Percentiles rank a stretch among this genome's conserved stretches.
phyloP scores from a whole-genome alignment of 495 filamentous ascomycete species.

The Parmelia sp. region DNA sequence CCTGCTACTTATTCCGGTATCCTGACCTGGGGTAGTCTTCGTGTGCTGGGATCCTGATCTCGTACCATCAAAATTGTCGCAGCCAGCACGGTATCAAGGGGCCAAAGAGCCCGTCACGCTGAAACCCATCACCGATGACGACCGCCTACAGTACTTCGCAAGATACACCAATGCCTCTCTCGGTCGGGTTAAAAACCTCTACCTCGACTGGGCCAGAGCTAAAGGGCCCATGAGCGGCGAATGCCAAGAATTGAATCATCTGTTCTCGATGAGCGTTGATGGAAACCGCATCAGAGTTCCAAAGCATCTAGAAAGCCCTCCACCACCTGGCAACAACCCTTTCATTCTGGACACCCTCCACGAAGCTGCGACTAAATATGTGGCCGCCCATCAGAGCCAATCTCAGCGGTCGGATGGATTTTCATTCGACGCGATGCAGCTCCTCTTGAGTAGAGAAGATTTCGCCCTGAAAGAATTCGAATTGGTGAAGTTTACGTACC shows the following conservation, averaged over 20 bases:
- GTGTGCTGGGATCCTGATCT: conserved; percentile 48
- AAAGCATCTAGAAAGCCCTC: conserved; percentile 36
- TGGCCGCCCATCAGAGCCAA: background rate
- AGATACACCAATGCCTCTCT: conserved; percentile 43
- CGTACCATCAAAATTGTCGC: conserved; percentile 38
- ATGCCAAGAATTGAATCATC: conserved; percentile 47
- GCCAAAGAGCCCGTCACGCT: conserved; percentile 40
- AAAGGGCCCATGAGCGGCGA: conserved; percentile 41
- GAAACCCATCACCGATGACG: conserved; percentile 40
- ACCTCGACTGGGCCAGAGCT: conserved; percentile 44
- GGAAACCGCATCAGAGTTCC: conserved; percentile 45
- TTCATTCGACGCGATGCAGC: conserved; percentile 33
- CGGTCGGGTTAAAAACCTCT: conserved; percentile 46
- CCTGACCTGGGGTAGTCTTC: conserved; percentile 35
- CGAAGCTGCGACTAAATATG: conserved; percentile 25
- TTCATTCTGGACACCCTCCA: conserved; percentile 47
- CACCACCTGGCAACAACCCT: conserved; percentile 24
- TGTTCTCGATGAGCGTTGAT: conserved; percentile 49
- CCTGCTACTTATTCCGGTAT: background rate
- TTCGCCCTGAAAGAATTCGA: conserved; percentile 46
- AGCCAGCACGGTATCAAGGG: conserved; percentile 43
- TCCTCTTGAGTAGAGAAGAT: conserved; percentile 38
- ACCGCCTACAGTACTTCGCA: conserved; percentile 44
- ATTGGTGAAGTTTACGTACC: conserved; percentile 35
- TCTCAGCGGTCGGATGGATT: conserved; percentile 25